Evolutionary conservation across 768 basidiomycete genomes (phyloP).

Genomic region (Suillus brevipes): DNA sequence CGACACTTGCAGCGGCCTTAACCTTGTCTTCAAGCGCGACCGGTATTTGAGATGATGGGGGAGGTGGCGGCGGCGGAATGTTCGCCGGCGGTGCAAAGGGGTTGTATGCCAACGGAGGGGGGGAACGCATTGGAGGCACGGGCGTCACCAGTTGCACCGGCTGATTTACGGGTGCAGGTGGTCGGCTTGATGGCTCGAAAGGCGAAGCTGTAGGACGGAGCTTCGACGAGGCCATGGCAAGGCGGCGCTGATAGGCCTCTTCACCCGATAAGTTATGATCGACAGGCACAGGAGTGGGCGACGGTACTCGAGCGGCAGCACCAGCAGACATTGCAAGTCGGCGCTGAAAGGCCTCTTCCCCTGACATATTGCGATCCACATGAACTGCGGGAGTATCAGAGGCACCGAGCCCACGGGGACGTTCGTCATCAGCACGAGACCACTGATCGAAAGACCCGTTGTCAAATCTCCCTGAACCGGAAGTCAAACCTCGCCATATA

Average conservation of each 20-base stretch:
- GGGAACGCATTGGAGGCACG: constrained; percentile 39
- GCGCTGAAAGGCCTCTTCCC: constrained; percentile 81
- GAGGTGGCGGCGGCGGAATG: constrained; percentile 54
- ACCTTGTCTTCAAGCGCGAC: constrained; percentile 61
- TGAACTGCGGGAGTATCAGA: constrained; percentile 33
- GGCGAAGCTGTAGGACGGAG: constrained; percentile 31
- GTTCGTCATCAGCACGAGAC: constrained; percentile 54
- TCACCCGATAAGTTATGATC: constrained; percentile 65
- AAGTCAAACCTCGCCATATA: constrained; percentile 28
- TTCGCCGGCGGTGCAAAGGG: constrained; percentile 66
- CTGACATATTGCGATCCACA: constrained; percentile 54
- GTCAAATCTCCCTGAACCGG: constrained; percentile 34
- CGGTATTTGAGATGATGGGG: constrained; percentile 37
- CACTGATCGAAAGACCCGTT: constrained; percentile 51
- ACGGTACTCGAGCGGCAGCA: constrained; percentile 20
- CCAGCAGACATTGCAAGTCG: constrained; percentile 67
- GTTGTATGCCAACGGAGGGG: constrained; percentile 63
- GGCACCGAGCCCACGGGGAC: constrained; percentile 26
- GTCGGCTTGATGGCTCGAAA: constrained; percentile 25
- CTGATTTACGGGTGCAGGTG: constrained; percentile 26
- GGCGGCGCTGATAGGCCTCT: constrained; percentile 73
- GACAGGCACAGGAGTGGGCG: constrained; percentile 37
- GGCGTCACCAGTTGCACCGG: constrained; percentile 13
- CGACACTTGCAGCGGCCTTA: constrained; percentile 80
- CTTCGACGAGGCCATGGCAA: constrained; percentile 61